Conservation (phyloP, 768 basidiomycete genomes). For the Naematelia encephala region DNA sequence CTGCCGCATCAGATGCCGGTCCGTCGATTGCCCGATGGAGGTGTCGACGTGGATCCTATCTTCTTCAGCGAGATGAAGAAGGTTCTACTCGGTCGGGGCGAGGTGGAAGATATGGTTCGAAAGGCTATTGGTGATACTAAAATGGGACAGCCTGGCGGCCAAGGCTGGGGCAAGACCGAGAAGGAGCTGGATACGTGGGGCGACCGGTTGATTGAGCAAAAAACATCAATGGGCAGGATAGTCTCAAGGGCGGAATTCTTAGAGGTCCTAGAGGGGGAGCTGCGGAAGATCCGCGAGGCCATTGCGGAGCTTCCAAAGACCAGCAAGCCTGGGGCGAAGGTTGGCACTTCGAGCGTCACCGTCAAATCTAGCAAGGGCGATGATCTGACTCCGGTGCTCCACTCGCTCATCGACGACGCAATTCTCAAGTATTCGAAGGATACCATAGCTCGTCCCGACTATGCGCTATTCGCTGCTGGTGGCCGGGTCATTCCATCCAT, state of each 20-base stretch:
- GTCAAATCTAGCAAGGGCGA: constrained; percentile 56
- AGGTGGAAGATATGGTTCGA: constrained; percentile 34
- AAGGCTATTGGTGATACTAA: constrained; percentile 20
- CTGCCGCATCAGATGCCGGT: constrained; percentile 52
- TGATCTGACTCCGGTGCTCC: constrained; percentile 68
- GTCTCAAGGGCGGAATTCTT: constrained; percentile 48
- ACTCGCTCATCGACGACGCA: constrained; percentile 70
- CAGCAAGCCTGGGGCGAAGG: neutral
- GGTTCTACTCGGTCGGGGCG: constrained; percentile 45
- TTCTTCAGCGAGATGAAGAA: constrained; percentile 54
- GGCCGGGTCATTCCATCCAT: constrained; percentile 75
- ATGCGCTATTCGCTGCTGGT: constrained; percentile 77
- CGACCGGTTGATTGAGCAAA: constrained; percentile 39
- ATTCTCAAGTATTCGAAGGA: constrained; percentile 72
- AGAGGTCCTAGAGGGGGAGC: constrained; percentile 48
- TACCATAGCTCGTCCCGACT: constrained; percentile 74
- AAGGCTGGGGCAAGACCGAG: constrained; percentile 46
- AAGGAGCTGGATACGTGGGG: constrained; percentile 46
- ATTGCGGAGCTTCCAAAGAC: constrained; percentile 4
- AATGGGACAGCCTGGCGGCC: constrained; percentile 9
- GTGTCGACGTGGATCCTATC: constrained; percentile 49
- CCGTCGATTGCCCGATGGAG: constrained; percentile 26
- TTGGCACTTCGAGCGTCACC: constrained; percentile 10
- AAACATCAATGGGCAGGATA: constrained; percentile 38
- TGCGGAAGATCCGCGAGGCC: constrained; percentile 32